Evolutionary conservation across 2,329 filamentous ascomycete genomes (phyloP), one percentile per base, ranked within the genome.

Genomic region (Nothophaeocryptopus gaeumannii): DNA sequence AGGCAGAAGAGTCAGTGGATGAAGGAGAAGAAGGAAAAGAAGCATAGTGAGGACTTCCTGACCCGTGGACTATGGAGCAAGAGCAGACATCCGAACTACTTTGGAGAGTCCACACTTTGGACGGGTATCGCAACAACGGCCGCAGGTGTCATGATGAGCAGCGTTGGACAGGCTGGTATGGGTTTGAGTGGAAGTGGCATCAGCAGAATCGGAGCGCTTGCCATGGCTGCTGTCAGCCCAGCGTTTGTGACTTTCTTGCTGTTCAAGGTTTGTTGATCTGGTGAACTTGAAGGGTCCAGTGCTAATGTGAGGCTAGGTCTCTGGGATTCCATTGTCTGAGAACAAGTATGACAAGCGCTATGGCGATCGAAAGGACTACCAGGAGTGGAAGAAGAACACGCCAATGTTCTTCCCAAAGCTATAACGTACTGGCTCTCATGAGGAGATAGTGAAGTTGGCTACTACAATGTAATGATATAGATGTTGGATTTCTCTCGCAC

Each of bases 61-160:
- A 84, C 82, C 0, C 66, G 72, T 1, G 84, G 84, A 0, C 61
- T 88, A 32, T 88, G 83, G 79, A 72, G 73, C 5, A 76, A 78
- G 62, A 79, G 75, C 40, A 70, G 82, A 53, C 82, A 85, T 67
- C 84, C 84, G 0, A 85, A 88, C 62, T 88, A 88, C 70, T 85
- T 88, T 64, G 85, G 84, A n/a, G 84, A 88, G 66, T 77, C 75
- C 26, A 84, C 81, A 9, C 71, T 88, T 30, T 88, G 84, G 85
- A 82, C 79, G 0, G 84, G 85, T 1, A 78, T 88, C 50, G 82
- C 84, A 0, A 78, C 80, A 5, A 69, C 74, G 1, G 76, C 81
- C 0, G 80, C 77, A 0, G 82, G 83, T 1, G 71, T 2, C 1
- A 69, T 88, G 41, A 67, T 78, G 1, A 72, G 73, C 11, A 70